Percentiles rank a stretch among this genome's conserved stretches.
phyloP scores from a whole-genome alignment of 768 basidiomycete genomes.

The Lactarius sp. region DNA sequence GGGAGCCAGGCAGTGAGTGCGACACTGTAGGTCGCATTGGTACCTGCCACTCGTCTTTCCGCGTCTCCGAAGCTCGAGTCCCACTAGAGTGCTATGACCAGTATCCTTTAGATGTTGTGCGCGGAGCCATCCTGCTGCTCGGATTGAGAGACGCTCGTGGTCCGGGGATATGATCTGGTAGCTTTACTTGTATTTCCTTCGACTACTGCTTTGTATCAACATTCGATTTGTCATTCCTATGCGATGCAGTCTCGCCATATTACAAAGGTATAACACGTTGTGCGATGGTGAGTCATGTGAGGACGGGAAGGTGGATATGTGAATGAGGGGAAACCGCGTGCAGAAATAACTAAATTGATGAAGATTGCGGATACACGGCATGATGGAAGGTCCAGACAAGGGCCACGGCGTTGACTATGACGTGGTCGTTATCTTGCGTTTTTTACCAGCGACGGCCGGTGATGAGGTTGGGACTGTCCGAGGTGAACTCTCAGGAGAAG shows the following conservation, averaged over 20 bases:
- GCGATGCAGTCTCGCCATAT: conserved; percentile 14
- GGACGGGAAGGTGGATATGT: neutral
- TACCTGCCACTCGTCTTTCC: neutral
- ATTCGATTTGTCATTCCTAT: conserved; percentile 17
- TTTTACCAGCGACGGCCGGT: conserved; percentile 41
- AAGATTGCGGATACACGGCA: conserved; percentile 19
- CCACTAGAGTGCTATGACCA: conserved; percentile 26
- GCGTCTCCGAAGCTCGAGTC: conserved; percentile 15
- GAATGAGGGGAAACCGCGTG: conserved; percentile 17
- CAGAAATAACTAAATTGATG: conserved; percentile 24
- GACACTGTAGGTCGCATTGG: neutral
- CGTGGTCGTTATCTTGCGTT: conserved; percentile 48
- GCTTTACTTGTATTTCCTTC: conserved; percentile 2
- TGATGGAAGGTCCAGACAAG: neutral
- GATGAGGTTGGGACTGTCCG: conserved; percentile 20
- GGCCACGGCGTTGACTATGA: conserved; percentile 4
- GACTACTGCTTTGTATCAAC: conserved; percentile 19
- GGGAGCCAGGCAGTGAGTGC: conserved; percentile 23
- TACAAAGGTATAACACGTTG: conserved; percentile 27
- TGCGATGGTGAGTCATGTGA: conserved; percentile 13
- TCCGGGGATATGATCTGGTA: conserved; percentile 4
- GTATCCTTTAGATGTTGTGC: conserved; percentile 31
- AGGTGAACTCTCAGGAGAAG: conserved; percentile 11
- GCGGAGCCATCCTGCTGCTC: conserved; percentile 32
- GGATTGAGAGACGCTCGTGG: conserved; percentile 7